Base-by-base conservation (phyloP, 345 rosid genomes). In the Arabidopsis arenosa region DNA sequence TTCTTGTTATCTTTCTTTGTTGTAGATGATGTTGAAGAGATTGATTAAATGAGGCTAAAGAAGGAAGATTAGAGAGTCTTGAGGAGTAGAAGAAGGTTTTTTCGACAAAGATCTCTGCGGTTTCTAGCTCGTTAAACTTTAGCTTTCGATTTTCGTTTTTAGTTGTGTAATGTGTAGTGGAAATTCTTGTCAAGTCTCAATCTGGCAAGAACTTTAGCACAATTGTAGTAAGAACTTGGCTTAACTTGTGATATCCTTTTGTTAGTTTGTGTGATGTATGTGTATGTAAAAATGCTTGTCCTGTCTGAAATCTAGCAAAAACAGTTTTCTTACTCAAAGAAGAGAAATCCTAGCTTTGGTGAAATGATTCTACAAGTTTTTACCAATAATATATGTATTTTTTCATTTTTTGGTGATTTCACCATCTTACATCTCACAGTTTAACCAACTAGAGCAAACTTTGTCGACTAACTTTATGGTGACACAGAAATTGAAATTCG, bases 11-110 rank as follows among this genome's bases (percentile, higher is more conserved):
- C 60, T 15, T 37, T 58, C 48, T 58, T 75, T 40, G 15, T 39
- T 49, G 70, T 51, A 68, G 75, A 61, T 76, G 45, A 62, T 68
- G 58, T 23, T 53, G 63, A 17, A 75, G 74, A 68, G 68, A 18
- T 11, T 67, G 53, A 15, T 5, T 58, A 13, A 64, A 28, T 37
- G 70, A 54, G 5, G 33, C 11, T 64, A n/a, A n/a, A 47, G 66
- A 66, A 47, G 60, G 26, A 23, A 23, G 26, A 57, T 12, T 15
- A 36, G 14, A 48, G 60, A 15, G 14, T 36, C 58, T 17, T 11
- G n/a, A 35, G 15, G 61, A 39, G 21, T 12, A 14, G 15, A 64
- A 39, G 58, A 45, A 44, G 14, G 51, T 64, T 62, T 23, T 21
- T 33, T 2, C 5, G 4, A 5, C 49, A 52, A 37, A 21, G 9